Evolutionary conservation across 306 rosid genomes (phyloP).

Genomic region (Dryas drummondii): DNA sequence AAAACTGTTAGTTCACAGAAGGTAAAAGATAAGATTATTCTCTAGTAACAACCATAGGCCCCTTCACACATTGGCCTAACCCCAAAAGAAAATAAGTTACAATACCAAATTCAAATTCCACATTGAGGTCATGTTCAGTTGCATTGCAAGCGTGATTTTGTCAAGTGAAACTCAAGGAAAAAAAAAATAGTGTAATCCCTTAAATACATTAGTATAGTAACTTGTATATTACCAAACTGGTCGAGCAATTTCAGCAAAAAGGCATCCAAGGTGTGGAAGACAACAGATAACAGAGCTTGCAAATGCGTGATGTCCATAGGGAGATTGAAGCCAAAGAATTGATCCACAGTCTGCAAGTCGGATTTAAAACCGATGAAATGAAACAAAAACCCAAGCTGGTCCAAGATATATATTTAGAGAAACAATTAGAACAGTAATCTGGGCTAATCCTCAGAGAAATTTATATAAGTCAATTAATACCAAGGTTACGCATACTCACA

Average conservation of each 20-base stretch:
- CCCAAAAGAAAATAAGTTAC: neutral
- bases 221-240: constrained; percentile 43
- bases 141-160: neutral
- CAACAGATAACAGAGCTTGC: constrained; percentile 58
- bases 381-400: constrained; percentile 5
- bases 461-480: neutral
- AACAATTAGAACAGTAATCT: neutral
- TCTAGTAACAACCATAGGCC: neutral
- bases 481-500: neutral
- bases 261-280: constrained; percentile 50
- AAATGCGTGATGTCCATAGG: constrained; percentile 58
- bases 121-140: neutral
- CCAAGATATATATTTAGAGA: neutral
- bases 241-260: constrained; percentile 46
- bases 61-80: constrained; percentile 3
- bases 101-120: neutral
- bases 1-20: neutral
- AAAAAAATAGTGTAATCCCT: constrained; percentile 1
- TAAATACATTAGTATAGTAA: neutral
- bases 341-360: constrained; percentile 56
- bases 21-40: neutral
- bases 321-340: constrained; percentile 52
- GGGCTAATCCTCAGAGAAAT: neutral
- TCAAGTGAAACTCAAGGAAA: neutral
- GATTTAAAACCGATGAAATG: neutral